A percentile compares a stretch with the other conserved stretches of the same genome.
Conservation (phyloP, 192 early-diverging fungal genomes). For the Umbelopsis sp. region DNA sequence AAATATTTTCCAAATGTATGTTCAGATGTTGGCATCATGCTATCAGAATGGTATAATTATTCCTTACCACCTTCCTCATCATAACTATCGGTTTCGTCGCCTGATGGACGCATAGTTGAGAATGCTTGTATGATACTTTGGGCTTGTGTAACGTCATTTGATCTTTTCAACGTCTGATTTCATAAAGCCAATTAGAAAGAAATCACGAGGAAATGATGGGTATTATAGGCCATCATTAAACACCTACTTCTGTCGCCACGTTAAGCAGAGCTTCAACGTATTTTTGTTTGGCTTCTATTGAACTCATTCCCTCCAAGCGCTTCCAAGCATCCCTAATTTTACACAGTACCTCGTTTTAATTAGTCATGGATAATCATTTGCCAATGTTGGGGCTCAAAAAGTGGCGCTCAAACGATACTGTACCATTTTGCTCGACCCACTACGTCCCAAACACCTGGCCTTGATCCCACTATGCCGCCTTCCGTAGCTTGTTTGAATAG, state of each 20-base stretch:
- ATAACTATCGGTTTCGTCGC: slow-evolving; percentile 24
- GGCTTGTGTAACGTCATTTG: slow-evolving; percentile 33
- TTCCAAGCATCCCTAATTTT: slow-evolving; percentile 49
- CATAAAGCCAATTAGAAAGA: neutral
- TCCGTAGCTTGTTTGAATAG: slow-evolving; percentile 54
- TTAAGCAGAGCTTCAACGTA: slow-evolving; percentile 39
- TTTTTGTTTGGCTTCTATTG: slow-evolving; percentile 44
- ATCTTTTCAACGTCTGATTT: slow-evolving; percentile 15
- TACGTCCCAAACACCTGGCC: slow-evolving; percentile 52
- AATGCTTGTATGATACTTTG: slow-evolving; percentile 43
- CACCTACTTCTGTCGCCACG: slow-evolving; percentile 30
- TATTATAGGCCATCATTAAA: neutral
- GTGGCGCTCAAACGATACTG: neutral
- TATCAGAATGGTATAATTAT: neutral
- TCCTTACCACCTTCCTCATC: slow-evolving; percentile 26
- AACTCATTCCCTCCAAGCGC: slow-evolving; percentile 49
- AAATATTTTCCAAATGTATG: neutral
- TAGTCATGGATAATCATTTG: too few species aligned
- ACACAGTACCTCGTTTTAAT: too few species aligned
- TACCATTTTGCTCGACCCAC: slow-evolving; percentile 53
- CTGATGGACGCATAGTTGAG: slow-evolving; percentile 26
- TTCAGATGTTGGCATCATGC: neutral
- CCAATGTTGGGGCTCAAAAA: too few species aligned
- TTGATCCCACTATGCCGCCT: slow-evolving; percentile 38
- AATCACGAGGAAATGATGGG: neutral